phyloP scores from a whole-genome alignment of 805 yeast species.

The Wickerhamomyces rabaulensis region DNA sequence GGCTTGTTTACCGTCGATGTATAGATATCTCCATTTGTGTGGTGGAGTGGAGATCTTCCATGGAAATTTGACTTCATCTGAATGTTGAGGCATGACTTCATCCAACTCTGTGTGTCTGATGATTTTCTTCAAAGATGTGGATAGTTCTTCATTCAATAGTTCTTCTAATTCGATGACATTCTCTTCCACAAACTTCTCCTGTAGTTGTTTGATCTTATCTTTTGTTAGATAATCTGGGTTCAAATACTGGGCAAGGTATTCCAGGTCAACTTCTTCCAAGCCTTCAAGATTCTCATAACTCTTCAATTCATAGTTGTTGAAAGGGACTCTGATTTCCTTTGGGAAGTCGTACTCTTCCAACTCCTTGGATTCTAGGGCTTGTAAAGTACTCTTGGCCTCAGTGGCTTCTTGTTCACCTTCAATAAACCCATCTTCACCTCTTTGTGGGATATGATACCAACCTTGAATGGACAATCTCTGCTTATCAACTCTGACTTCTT shows the following conservation, averaged over 20 bases:
- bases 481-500: conserved; percentile 88
- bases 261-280: conserved; percentile 32
- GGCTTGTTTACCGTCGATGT: conserved; percentile 60
- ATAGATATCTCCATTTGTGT: conserved; percentile 83
- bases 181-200: conserved; percentile 53
- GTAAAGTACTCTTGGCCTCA: conserved; percentile 70
- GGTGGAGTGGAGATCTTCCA: conserved; percentile 95
- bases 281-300: conserved; percentile 14
- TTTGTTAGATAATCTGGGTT: conserved; percentile 45
- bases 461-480: conserved; percentile 94
- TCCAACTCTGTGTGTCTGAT: conserved; percentile 60
- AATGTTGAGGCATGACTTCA: conserved; percentile 48
- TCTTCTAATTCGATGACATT: conserved; percentile 64
- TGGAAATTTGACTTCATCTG: conserved; percentile 55
- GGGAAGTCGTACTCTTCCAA: conserved; percentile 81
- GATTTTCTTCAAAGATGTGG: conserved; percentile 38
- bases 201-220: conserved; percentile 37
- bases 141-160: conserved; percentile 54
- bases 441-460: conserved; percentile 97
- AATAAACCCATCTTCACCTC: conserved; percentile 80
- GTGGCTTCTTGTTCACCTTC: conserved; percentile 79
- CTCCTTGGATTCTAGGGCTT: conserved; percentile 71
- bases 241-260: conserved; percentile 48
- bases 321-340: conserved; percentile 45
- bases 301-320: conserved; percentile 35